These are phyloP conservation scores for Daldinia decipiens DNA, from an alignment of 495 filamentous ascomycete species.

Conservation along the genomic window DNA sequence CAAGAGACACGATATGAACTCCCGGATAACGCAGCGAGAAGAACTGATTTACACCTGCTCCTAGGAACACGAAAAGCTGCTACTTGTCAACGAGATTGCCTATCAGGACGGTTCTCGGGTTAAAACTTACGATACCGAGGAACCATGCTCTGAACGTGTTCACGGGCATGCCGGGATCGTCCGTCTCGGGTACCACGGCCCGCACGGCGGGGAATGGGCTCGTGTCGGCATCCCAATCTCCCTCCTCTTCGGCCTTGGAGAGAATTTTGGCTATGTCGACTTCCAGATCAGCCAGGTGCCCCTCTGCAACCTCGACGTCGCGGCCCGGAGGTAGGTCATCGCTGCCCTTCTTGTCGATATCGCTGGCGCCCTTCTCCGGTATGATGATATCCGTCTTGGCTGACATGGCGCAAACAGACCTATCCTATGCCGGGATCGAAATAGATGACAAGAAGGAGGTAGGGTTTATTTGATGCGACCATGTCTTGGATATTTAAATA, in stretches of 20 bases:
- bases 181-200: slow-evolving; percentile 53
- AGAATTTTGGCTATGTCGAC: slow-evolving; percentile 45
- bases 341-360: slow-evolving; percentile 21
- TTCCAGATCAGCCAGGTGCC: slow-evolving; percentile 48
- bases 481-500: background rate
- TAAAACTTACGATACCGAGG: slow-evolving; percentile 41
- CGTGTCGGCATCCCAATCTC: slow-evolving; percentile 46
- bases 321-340: slow-evolving; percentile 14
- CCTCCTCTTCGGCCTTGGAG: slow-evolving; percentile 53
- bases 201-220: slow-evolving; percentile 55
- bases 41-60: slow-evolving; percentile 46
- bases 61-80: slow-evolving; percentile 46
- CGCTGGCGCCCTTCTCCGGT: slow-evolving; percentile 6
- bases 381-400: slow-evolving; percentile 1
- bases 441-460: background rate
- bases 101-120: background rate
- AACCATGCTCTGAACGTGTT: slow-evolving; percentile 49
- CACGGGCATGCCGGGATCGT: slow-evolving; percentile 45
- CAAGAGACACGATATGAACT: slow-evolving; percentile 44
- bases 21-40: slow-evolving; percentile 46
- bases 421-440: background rate
- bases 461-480: background rate
- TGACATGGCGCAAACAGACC: slow-evolving; percentile 12
- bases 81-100: slow-evolving; percentile 7
- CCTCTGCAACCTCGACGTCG: slow-evolving; percentile 47